Base-by-base conservation (phyloP, 495 filamentous ascomycete genomes). In the Penicillium ucsense region DNA sequence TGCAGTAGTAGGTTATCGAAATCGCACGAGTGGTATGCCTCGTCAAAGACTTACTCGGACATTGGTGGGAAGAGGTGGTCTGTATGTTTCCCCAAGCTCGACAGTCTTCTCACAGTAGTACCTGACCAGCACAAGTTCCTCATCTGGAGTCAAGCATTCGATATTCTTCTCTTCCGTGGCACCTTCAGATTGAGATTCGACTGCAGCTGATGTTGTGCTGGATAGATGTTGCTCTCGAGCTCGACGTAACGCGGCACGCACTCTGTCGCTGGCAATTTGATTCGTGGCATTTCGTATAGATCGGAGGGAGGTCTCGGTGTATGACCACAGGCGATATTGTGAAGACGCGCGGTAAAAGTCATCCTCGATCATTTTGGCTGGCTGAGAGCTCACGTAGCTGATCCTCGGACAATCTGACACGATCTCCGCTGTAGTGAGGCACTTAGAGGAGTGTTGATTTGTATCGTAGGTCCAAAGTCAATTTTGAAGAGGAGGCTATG, bases 301-400 rank as follows among this genome's bases (percentile, higher is more conserved):
- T 31, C 74, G 72, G 11, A 98, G 78, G 7, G 82, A 74, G 6
- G 80, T 63, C 6, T 83, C 79, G 0, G 89, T 87, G 66, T 88
- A 97, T n/a, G 90, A 94, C 90, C 94, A 98, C 35, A 88, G 69
- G 35, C 85, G 79, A 62, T 80, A 95, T 65, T 98, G 92, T 38
- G 88, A 91, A 0, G 89, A 92, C 12, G 84, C 73, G n/a, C 85
- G 85, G 70, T 97, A 98, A 41, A 89, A 74, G 50, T 85, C 84
- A 63, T 98, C 92, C 74, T 98, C 92, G 48, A 75, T 79, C 75
- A 85, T 76, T 48, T 46, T 66, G 59, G 38, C 31, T 43, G 34
- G 28, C 38, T 45, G 35, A 45, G 45, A 38, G 31, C 38, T 44
- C 12, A 20, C 20, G 20, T 20, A 20, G 20, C 20, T 20, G 1